Percentiles rank a stretch among this genome's conserved stretches.
These are phyloP conservation scores for Phytophthora hybrid DNA, from an alignment of 352 stramenopile genomes.

Conservation along the genomic window DNA sequence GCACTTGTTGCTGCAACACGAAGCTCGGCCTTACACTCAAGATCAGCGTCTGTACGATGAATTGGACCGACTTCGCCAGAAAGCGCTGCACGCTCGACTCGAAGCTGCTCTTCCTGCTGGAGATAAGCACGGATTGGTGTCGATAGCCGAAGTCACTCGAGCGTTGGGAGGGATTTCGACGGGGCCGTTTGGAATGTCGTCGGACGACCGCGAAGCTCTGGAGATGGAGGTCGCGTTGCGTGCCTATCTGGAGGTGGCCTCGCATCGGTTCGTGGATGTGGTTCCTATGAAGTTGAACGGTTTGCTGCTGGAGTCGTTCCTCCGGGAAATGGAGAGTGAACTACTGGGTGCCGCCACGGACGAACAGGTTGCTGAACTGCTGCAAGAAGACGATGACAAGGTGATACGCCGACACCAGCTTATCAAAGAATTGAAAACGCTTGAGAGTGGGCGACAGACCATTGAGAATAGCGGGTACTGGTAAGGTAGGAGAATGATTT, in stretches of 20 bases:
- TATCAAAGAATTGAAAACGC: slow-evolving; percentile 18
- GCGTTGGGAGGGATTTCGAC: slow-evolving; percentile 17
- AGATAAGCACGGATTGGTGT: slow-evolving; percentile 25
- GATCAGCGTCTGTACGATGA: slow-evolving; percentile 38
- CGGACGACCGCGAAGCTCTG: slow-evolving; percentile 44
- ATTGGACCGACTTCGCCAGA: slow-evolving; percentile 36
- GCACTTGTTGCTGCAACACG: slow-evolving; percentile 28
- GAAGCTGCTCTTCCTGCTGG: slow-evolving; percentile 13
- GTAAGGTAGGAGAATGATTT: not conserved
- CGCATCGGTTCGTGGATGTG: slow-evolving; percentile 43
- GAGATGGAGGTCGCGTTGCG: slow-evolving; percentile 50
- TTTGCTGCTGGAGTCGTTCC: slow-evolving; percentile 37
- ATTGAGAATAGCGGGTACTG: slow-evolving; percentile 29
- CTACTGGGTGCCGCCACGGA: slow-evolving; percentile 40
- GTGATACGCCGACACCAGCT: slow-evolving; percentile 29
- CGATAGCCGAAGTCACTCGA: slow-evolving; percentile 22
- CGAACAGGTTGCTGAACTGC: slow-evolving; percentile 42
- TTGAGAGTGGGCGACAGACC: slow-evolving; percentile 32
- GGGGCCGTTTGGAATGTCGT: slow-evolving; percentile 24
- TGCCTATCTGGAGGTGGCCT: slow-evolving; percentile 47
- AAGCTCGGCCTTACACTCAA: slow-evolving; percentile 53
- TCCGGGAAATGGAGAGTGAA: slow-evolving; percentile 42
- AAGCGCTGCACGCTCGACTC: slow-evolving; percentile 28
- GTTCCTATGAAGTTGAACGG: slow-evolving; percentile 54
- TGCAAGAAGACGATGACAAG: slow-evolving; percentile 35